Evolutionary conservation across 1,139 yeast genomes (phyloP), one percentile per base, ranked within the genome.

Genomic region (Nadsonia starkeyi-henricii): DNA sequence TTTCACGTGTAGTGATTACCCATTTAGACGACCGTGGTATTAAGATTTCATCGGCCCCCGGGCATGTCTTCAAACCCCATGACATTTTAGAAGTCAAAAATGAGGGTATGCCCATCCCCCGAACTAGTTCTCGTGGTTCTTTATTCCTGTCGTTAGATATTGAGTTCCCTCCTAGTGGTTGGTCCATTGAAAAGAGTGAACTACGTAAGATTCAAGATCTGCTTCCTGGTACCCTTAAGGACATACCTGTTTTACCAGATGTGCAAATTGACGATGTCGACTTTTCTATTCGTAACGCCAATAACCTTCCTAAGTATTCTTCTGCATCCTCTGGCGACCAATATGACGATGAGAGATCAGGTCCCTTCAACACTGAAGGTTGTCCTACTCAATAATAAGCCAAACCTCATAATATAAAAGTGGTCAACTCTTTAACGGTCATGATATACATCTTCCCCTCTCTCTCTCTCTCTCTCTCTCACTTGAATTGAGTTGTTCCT

Each of bases 71-170:
- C 9, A 74, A 81, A 55, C 97, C 97, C 0, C 82, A 85, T 17
- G 85, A 85, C 53, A 74, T 70, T 52, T 65, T 91, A 41, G 73
- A 79, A 54, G 70, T 91, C 19, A 65, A 72, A 41, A 77, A 78
- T 44, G 96, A 89, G 63, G 98, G 98, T 1, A 85, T 93, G 94
- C 96, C 96, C 0, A 59, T 75, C 3, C 68, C 69, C 51, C 65
- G 66, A 20, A 56, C 66, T 12, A 67, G 62, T 45, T 59, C 65
- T 19, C 71, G 73, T 26, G 97, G 97, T 23, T 88, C 86, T 62
- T 66, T 91, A 57, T 89, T 80, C 57, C 70, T 91, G 20, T 76
- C 74, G 50, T 64, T 86, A 21, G 78, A 78, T 21, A 78, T 91
- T 48, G 85, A 79, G 55, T 91, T 91, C 64, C 98, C 97, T 1